Evolutionary conservation across 202 grass and related monocot species (phyloP).

Genomic region (Zizania palustris): DNA sequence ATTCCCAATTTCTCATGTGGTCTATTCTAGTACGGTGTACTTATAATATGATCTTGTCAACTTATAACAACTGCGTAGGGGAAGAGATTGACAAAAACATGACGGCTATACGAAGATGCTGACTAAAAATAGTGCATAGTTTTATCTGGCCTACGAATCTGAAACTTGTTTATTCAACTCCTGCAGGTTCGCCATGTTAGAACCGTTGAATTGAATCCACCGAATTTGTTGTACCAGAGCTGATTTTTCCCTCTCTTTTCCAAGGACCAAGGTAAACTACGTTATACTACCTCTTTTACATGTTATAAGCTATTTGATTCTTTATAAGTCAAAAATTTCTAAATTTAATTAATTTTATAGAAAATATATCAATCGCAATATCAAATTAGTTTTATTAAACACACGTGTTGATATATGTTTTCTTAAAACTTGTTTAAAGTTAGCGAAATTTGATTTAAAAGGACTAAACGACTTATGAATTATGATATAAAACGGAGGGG

Average conservation of each 20-base stretch:
- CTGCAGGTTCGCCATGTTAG: not conserved
- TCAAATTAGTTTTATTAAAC: too few relatives aligned
- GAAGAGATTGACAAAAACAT: not conserved
- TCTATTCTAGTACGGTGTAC: not conserved
- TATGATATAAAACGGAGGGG: too few relatives aligned
- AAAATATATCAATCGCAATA: too few relatives aligned
- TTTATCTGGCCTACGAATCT: conserved; percentile 8
- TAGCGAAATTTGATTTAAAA: too few relatives aligned
- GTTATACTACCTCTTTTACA: not conserved
- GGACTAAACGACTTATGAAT: too few relatives aligned
- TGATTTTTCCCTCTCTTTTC: not conserved
- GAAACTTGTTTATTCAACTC: conserved; percentile 13
- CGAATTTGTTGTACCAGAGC: not conserved
- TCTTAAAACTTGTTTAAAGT: too few relatives aligned
- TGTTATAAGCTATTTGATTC: too few relatives aligned
- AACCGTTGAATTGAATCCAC: not conserved
- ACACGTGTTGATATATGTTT: too few relatives aligned
- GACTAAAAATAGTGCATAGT: not conserved
- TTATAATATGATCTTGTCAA: not conserved
- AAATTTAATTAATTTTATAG: too few relatives aligned
- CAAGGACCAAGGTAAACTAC: not conserved
- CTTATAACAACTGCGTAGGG: not conserved
- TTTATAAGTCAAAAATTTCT: too few relatives aligned
- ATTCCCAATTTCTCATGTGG: not conserved
- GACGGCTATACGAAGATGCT: not conserved